Conservation (phyloP, 148 eudicot genomes). For the Cornus florida region DNA sequence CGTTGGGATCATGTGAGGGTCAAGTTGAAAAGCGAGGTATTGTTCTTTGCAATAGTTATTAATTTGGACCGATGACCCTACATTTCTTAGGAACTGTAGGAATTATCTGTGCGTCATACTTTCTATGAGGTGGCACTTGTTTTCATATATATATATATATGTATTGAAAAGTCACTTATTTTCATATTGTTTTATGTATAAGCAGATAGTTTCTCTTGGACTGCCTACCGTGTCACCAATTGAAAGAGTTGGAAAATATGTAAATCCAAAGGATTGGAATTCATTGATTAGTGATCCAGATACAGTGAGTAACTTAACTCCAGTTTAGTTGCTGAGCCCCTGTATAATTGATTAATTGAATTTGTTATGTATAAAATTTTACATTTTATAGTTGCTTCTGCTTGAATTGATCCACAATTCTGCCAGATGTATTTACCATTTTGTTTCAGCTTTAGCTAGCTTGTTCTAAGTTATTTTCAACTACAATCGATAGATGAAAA, state of each 20-base stretch:
- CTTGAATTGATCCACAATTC: not conserved
- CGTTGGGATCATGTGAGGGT: constrained; percentile 99
- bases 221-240: constrained; percentile 86
- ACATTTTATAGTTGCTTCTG: not conserved
- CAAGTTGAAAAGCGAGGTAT: constrained; percentile 92
- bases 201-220: constrained; percentile 93
- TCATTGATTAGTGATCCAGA: constrained; percentile 75
- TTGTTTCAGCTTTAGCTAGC: not conserved
- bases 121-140: not conserved
- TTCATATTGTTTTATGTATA: not conserved
- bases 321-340: not conserved
- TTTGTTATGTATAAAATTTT: not conserved
- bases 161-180: not conserved
- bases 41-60: constrained; percentile 13
- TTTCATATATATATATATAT: not conserved
- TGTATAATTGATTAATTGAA: not conserved
- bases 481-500: not conserved
- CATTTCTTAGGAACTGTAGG: not conserved
- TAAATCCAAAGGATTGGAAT: constrained; percentile 87
- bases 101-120: too few species aligned
- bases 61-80: not conserved
- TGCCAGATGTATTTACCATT: not conserved
- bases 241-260: constrained; percentile 88
- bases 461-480: not conserved
- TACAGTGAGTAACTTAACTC: constrained; percentile 50